phyloP scores from a whole-genome alignment of 176 grass and related monocot species.

The Phragmites australis region DNA sequence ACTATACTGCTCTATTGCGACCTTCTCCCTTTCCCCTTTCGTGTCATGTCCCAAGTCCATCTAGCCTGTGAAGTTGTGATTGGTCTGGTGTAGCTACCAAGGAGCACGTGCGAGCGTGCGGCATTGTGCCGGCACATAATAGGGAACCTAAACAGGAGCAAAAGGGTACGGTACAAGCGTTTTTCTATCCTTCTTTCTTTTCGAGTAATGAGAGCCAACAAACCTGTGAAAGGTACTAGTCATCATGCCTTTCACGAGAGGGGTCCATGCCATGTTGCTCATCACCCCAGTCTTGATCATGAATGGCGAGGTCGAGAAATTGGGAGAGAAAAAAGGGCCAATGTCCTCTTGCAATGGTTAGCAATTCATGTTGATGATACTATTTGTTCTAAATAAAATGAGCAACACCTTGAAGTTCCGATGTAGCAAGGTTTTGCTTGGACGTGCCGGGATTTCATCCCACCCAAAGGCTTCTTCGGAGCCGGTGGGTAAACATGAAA shows the following conservation, averaged over 20 bases:
- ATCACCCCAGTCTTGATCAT: background rate
- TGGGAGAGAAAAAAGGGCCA: too few species aligned
- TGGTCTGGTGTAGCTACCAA: slow-evolving; percentile 20
- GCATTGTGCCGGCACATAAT: slow-evolving; percentile 43
- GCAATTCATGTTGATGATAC: too few species aligned
- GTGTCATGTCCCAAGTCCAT: slow-evolving; percentile 6
- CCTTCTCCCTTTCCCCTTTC: slow-evolving; percentile 7
- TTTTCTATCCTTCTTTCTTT: too few species aligned
- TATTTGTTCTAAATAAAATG: too few species aligned
- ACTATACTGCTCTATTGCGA: background rate
- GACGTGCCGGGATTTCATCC: too few species aligned
- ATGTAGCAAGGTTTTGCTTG: too few species aligned
- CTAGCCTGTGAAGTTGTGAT: slow-evolving; percentile 23
- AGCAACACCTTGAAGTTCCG: too few species aligned
- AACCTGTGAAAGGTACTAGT: background rate
- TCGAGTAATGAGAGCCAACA: background rate
- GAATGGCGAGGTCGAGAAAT: background rate
- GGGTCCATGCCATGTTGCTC: slow-evolving; percentile 4
- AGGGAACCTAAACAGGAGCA: slow-evolving; percentile 26
- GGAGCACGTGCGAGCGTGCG: slow-evolving; percentile 28
- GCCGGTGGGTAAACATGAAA: too few species aligned
- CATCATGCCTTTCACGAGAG: background rate
- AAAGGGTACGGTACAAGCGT: too few species aligned
- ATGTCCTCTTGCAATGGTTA: too few species aligned
- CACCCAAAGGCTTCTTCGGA: too few species aligned